Evolutionary conservation across 2,329 filamentous ascomycete species (phyloP), one percentile per base, ranked within the genome.

Genomic region (Pyrenophora seminiperda): DNA sequence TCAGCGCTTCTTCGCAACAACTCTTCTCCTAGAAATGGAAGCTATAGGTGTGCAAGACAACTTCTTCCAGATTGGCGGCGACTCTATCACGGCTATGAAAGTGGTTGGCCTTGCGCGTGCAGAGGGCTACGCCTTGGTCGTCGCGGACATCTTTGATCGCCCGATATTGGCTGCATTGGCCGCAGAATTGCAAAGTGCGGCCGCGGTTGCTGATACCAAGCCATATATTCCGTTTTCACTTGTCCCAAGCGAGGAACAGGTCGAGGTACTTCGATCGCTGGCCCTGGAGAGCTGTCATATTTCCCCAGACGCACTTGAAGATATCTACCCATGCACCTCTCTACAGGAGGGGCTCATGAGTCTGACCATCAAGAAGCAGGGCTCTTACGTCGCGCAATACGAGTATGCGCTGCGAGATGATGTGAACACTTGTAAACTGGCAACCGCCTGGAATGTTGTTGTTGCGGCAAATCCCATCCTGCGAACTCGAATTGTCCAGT

Each of bases 31-130:
- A 1, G 60, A 58, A 22, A 52, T 76, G 1, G 42, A 64, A n/a
- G n/a, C n/a, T 1, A 33, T 64, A 13, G 41, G 47, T n/a, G 24
- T 56, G 5, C 32, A 50, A 5, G 27, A 49, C 6, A 55, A 53
- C 4, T 67, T 67, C 43, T 19, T 59, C 5, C 52, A 45, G n/a
- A 39, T 63, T 6, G 65, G 65, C 3, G 65, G 65, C 6, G 63
- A 68, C 41, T 58, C 53, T 2, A 66, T 68, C 41, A 50, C 56
- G 5, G 65, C 65, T 0, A 66, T 68, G 59, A 54, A 60, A 30
- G 37, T 63, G 1, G 34, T 40, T n/a, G n/a, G n/a, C n/a, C n/a
- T n/a, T n/a, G n/a, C n/a, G n/a, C n/a, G n/a, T n/a, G n/a, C n/a
- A n/a, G n/a, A n/a, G n/a, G n/a, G n/a, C n/a, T n/a, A n/a, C n/a